A percentile compares a stretch with the other conserved stretches of the same genome.
phyloP scores from a whole-genome alignment of 2,329 filamentous ascomycete genomes.

The Cadophora luteo-olivacea region DNA sequence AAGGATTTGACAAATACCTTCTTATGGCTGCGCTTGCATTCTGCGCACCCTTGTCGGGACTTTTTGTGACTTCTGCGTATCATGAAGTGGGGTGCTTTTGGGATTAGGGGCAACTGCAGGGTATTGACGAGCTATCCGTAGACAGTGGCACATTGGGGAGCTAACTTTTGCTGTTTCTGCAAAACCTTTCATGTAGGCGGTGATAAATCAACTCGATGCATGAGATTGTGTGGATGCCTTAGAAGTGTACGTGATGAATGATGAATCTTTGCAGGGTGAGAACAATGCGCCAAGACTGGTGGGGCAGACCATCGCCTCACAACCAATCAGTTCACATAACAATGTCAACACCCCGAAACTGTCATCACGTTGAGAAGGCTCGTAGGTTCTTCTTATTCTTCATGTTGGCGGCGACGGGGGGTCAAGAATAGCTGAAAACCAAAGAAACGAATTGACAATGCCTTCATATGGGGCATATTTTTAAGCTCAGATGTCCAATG shows the following conservation, averaged over 20 bases:
- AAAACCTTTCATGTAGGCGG: neutral
- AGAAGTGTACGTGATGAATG: neutral
- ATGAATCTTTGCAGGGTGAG: neutral
- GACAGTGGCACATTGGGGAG: neutral
- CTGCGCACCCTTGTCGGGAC: conserved; percentile 34
- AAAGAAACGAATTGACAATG: no score
- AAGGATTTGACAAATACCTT: conserved; percentile 28
- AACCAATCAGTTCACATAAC: neutral
- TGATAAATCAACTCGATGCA: neutral
- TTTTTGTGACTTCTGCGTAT: conserved; percentile 36
- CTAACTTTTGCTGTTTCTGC: neutral
- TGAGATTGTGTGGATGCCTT: conserved; percentile 3
- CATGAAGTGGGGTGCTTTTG: conserved; percentile 15
- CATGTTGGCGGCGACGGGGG: no score
- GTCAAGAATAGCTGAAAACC: no score
- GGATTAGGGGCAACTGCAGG: neutral
- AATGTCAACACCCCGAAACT: neutral
- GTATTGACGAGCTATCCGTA: neutral
- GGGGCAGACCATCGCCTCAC: neutral
- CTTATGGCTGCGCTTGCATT: conserved; percentile 37
- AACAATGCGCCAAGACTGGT: neutral
- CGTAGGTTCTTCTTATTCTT: no score
- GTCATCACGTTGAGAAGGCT: neutral
- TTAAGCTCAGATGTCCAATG: no score
- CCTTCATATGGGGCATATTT: no score